These are phyloP conservation scores for Lentinula edodes DNA, from an alignment of 768 basidiomycete species.

Conservation along the genomic window DNA sequence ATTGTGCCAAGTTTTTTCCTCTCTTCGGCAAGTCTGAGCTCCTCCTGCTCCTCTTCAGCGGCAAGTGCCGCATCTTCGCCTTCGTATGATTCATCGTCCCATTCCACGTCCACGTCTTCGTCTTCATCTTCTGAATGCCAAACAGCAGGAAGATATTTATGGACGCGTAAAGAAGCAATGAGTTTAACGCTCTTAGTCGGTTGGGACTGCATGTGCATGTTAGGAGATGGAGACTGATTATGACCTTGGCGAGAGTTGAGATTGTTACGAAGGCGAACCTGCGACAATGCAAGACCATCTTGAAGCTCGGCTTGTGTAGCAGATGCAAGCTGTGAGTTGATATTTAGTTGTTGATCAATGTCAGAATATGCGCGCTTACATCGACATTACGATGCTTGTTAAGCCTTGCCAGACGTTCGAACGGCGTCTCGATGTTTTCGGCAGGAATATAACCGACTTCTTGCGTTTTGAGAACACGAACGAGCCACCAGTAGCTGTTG, in stretches of 20 bases:
- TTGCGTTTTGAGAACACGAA: slow-evolving; percentile 96
- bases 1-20: slow-evolving; percentile 21
- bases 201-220: slow-evolving; percentile 23
- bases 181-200: slow-evolving; percentile 60
- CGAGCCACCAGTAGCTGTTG: slow-evolving; percentile 99
- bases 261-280: slow-evolving; percentile 50
- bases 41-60: slow-evolving; percentile 50
- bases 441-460: slow-evolving; percentile 99
- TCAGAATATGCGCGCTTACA: slow-evolving; percentile 40
- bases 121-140: slow-evolving; percentile 71
- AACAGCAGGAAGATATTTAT: slow-evolving; percentile 76
- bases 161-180: slow-evolving; percentile 51
- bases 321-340: slow-evolving; percentile 52
- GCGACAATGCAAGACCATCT: slow-evolving; percentile 42
- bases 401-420: slow-evolving; percentile 88
- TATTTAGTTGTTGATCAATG: slow-evolving; percentile 6
- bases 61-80: slow-evolving; percentile 64
- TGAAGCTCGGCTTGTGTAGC: slow-evolving; percentile 69
- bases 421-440: slow-evolving; percentile 98
- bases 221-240: slow-evolving; percentile 41
- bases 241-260: slow-evolving; percentile 43
- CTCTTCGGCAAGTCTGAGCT: slow-evolving; percentile 21
- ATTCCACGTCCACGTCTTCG: slow-evolving; percentile 59
- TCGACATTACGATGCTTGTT: slow-evolving; percentile 98
- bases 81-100: slow-evolving; percentile 64